These are phyloP conservation scores for Solanum hybrid DNA, from an alignment of 305 asterid species.

Conservation along the genomic window DNA sequence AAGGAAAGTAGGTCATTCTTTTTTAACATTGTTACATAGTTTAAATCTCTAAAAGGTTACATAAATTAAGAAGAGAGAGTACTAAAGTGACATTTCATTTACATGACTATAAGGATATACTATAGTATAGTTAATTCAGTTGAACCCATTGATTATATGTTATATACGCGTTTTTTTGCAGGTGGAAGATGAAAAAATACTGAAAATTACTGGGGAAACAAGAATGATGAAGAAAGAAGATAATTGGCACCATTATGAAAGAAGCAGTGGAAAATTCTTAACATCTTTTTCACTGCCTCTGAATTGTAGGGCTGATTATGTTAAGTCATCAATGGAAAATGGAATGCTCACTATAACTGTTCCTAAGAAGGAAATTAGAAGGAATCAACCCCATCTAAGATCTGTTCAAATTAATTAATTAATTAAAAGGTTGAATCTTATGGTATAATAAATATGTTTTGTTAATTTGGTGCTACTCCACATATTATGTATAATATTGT, in stretches of 20 bases:
- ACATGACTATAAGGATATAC: background rate
- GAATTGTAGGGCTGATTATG: conserved; percentile 10
- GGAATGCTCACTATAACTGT: conserved; percentile 22
- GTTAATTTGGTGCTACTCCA: background rate
- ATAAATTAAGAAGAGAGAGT: background rate
- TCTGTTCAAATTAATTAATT: background rate
- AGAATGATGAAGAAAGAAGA: conserved; percentile 19
- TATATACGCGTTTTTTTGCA: background rate
- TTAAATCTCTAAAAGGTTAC: background rate
- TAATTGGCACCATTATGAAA: conserved; percentile 15
- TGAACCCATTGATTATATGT: background rate
- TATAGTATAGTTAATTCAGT: background rate
- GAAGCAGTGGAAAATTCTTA: conserved; percentile 12
- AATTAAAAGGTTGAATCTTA: background rate
- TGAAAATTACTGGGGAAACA: conserved; percentile 23
- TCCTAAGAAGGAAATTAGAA: conserved; percentile 18
- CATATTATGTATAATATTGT: background rate
- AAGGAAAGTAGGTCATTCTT: no score
- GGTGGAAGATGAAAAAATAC: conserved; percentile 19
- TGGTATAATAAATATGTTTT: background rate
- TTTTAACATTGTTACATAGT: background rate
- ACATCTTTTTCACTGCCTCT: conserved; percentile 19
- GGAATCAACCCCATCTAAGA: background rate
- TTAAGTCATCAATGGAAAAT: conserved; percentile 15
- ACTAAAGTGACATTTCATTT: background rate